A percentile compares a stretch with the other conserved stretches of the same genome.
These are phyloP conservation scores for Hypoxylon sp. DNA, from an alignment of 2,329 filamentous ascomycete genomes.

Conservation along the genomic window DNA sequence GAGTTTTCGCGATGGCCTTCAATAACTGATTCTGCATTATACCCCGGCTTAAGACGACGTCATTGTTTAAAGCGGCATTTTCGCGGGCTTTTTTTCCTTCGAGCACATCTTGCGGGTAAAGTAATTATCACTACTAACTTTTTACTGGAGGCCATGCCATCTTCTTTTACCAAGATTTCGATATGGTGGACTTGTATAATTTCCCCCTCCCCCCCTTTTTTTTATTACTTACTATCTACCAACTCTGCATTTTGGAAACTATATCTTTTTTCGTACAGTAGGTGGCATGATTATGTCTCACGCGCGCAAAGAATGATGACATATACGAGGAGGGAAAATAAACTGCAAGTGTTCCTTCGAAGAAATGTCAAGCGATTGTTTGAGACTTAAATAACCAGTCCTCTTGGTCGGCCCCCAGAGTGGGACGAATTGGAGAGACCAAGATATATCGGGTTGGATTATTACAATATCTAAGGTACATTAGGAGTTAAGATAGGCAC, in stretches of 20 bases:
- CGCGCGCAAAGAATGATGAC: conserved; percentile 29
- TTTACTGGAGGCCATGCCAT: conserved; percentile 8
- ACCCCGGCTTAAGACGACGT: conserved; percentile 42
- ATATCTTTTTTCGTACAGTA: conserved; percentile 15
- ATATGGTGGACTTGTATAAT: conserved; percentile 33
- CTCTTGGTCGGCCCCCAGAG: conserved; percentile 24
- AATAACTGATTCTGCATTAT: conserved; percentile 46
- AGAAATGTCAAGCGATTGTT: conserved; percentile 22
- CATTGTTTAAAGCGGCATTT: conserved; percentile 40
- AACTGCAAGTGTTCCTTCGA: conserved; percentile 28
- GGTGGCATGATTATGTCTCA: conserved; percentile 20
- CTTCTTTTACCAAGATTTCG: conserved; percentile 10
- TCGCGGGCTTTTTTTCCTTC: conserved; percentile 34
- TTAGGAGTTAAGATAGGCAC: conserved; percentile 32
- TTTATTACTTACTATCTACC: too few species aligned
- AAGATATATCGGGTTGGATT: conserved; percentile 22
- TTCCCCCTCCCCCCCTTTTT: conserved; percentile 20
- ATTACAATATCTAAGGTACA: conserved; percentile 31
- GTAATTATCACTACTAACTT: conserved; percentile 25
- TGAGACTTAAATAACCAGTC: conserved; percentile 21
- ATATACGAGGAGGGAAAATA: conserved; percentile 36
- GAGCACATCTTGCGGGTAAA: conserved; percentile 26
- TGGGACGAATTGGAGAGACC: conserved; percentile 21
- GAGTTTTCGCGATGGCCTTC: conserved; percentile 35
- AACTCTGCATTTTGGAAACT: conserved; percentile 20